Evolutionary conservation across 345 rosid genomes (phyloP).

Genomic region (Salix koriyanagi): DNA sequence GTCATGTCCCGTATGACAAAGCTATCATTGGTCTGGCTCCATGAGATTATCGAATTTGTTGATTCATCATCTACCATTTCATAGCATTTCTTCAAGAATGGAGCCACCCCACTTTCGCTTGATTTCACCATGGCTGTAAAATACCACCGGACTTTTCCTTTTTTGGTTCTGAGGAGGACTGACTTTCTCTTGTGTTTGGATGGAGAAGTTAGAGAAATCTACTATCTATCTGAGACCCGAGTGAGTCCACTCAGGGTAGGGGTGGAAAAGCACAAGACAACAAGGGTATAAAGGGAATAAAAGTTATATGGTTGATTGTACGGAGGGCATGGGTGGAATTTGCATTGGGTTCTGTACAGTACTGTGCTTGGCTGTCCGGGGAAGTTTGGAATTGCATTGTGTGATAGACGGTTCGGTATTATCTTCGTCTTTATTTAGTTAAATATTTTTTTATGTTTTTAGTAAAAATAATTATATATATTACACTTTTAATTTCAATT

Average conservation of each 20-base stretch:
- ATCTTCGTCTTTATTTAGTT: too few relatives aligned
- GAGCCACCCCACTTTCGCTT: slow-evolving; percentile 49
- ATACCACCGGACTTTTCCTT: background rate
- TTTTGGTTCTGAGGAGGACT: background rate
- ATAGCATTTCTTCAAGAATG: slow-evolving; percentile 77
- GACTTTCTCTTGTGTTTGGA: background rate
- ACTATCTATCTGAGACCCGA: background rate
- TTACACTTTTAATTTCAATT: too few relatives aligned
- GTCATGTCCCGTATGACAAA: slow-evolving; percentile 63
- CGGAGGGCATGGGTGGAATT: background rate
- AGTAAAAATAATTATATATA: too few relatives aligned
- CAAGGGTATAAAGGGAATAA: slow-evolving; percentile 7
- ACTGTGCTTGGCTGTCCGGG: background rate
- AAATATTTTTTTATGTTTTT: too few relatives aligned
- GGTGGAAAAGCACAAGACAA: background rate
- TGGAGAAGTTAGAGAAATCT: background rate
- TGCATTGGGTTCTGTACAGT: background rate
- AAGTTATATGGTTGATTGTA: background rate
- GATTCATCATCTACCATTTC: slow-evolving; percentile 80
- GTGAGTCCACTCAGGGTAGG: background rate
- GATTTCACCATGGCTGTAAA: slow-evolving; percentile 48
- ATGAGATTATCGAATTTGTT: slow-evolving; percentile 57
- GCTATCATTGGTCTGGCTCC: slow-evolving; percentile 47
- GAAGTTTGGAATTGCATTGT: background rate
- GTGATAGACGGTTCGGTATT: too few relatives aligned